Evolutionary conservation across 306 rosid species (phyloP), one percentile per base, ranked within the genome.

Genomic region (Rosa persica): DNA sequence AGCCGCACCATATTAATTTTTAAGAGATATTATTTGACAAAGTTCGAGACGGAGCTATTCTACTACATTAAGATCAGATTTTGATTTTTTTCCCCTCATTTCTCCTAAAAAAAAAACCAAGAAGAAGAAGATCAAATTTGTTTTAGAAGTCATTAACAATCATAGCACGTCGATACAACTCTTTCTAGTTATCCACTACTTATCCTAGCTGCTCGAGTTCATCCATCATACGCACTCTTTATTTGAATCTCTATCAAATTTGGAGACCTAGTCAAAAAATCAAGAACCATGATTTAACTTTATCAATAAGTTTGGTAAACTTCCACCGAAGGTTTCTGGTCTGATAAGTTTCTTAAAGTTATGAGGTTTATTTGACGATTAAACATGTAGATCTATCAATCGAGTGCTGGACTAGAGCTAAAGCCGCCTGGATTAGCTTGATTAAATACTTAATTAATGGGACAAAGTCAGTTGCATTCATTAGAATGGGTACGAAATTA

Each of bases 381-480:
- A 43, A 8, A 54, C n/a, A 49, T 49, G 4, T 54, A 8, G 8
- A 20, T 54, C 23, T 4, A 48, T 4, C 54, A 54, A 40, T 77
- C 44, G 22, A 23, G 55, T 16, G 19, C 49, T 38, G 30, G 60
- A 25, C 39, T 13, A 47, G 64, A 22, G 66, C 51, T 48, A 1
- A 17, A 42, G 81, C 75, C 69, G 81, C 68, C 81, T 2, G 6
- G 43, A 23, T 8, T 8, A 11, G 68, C 43, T 2, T 25, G 65
- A 22, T 9, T 0, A 16, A 7, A 6, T 43, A n/a, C 13, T n/a
- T 30, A 8, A 49, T n/a, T 30, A 8, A 49, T 64, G 40, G 34
- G 27, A 77, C 8, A 43, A 43, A 25, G 81, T 46, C 75, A 69
- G 72, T 4, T 9, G 68, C 60, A 69, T 78, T 78, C 7, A 69